phyloP scores from a whole-genome alignment of 345 rosid species.

The Moringa oleifera region DNA sequence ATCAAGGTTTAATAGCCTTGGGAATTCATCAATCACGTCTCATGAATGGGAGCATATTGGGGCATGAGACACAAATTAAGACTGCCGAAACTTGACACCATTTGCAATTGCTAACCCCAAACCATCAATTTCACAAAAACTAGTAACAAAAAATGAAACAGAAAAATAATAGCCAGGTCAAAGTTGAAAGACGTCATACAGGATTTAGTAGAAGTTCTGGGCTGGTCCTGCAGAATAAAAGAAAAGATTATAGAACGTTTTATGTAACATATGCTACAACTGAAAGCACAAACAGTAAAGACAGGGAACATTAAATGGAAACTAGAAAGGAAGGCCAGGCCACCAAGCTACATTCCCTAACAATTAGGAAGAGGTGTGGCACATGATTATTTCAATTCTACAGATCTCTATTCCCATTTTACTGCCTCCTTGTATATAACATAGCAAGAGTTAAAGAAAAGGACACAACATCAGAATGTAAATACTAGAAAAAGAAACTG shows the following conservation, averaged over 20 bases:
- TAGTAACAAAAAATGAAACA: neutral
- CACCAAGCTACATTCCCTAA: no score
- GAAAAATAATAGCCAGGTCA: constrained; percentile 8
- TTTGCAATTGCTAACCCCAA: neutral
- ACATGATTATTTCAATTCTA: no score
- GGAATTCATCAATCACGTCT: neutral
- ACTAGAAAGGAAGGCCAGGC: no score
- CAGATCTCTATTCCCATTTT: no score
- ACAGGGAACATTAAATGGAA: neutral
- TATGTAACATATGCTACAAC: neutral
- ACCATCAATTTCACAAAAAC: neutral
- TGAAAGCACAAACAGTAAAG: neutral
- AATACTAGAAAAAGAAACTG: neutral
- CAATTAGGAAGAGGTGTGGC: no score
- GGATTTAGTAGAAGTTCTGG: constrained; percentile 88
- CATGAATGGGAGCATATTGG: neutral
- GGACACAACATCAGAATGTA: neutral
- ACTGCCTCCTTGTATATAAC: no score
- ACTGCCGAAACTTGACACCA: neutral
- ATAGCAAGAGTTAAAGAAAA: no score
- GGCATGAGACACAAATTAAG: neutral
- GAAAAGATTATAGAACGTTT: neutral
- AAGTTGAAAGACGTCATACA: constrained; percentile 44
- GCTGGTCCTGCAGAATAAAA: constrained; percentile 72
- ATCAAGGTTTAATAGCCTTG: no score